These are phyloP conservation scores for Macrolepiota fuliginosa DNA, from an alignment of 768 basidiomycete genomes.

Conservation along the genomic window DNA sequence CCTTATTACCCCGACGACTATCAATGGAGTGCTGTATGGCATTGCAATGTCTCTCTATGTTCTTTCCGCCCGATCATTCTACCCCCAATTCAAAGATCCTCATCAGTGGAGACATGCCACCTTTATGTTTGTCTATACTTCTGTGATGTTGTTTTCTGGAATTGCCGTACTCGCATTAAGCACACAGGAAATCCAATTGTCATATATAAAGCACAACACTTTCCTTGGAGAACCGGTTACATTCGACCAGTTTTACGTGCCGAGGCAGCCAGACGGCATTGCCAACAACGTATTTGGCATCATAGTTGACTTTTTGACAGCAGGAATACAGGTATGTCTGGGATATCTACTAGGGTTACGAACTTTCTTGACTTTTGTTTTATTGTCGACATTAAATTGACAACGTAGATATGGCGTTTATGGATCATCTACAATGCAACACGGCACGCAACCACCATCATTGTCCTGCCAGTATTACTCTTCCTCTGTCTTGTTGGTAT, in stretches of 20 bases:
- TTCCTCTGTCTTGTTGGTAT: neutral
- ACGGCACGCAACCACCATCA: neutral
- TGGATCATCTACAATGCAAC: neutral
- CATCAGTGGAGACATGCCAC: neutral
- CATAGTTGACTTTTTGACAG: neutral
- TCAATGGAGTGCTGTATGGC: neutral
- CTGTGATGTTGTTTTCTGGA: neutral
- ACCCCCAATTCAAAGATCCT: neutral
- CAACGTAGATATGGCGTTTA: neutral
- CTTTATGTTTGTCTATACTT: neutral
- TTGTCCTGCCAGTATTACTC: neutral
- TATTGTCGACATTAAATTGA: too few species aligned
- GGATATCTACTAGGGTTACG: too few species aligned
- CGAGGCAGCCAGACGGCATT: neutral
- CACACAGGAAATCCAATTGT: neutral
- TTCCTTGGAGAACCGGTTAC: neutral
- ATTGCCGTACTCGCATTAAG: neutral
- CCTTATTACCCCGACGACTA: neutral
- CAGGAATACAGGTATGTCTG: constrained; percentile 2
- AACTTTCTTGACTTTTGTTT: too few species aligned
- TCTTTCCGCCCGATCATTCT: neutral
- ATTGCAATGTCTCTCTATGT: neutral
- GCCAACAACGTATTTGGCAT: neutral
- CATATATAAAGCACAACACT: neutral
- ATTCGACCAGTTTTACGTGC: neutral